These are phyloP conservation scores for Xerocomus potaroensis DNA, from an alignment of 768 basidiomycete species.

Conservation along the genomic window DNA sequence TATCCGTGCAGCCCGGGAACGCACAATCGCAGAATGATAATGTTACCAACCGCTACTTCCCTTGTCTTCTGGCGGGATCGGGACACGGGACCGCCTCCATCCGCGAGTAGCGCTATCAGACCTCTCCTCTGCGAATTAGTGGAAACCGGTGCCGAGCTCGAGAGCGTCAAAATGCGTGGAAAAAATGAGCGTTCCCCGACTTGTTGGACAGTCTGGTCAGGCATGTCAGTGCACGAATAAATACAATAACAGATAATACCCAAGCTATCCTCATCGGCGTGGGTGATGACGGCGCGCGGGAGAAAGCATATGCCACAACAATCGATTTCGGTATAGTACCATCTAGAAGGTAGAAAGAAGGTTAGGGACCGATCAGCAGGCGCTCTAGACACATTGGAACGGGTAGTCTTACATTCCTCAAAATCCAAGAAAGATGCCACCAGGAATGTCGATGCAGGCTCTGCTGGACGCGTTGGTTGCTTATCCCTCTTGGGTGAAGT, in stretches of 20 bases:
- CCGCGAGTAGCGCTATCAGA: slow-evolving; percentile 46
- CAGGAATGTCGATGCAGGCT: slow-evolving; percentile 41
- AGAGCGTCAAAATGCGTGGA: slow-evolving; percentile 43
- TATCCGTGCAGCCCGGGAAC: background rate
- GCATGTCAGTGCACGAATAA: slow-evolving; percentile 2
- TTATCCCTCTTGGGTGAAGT: slow-evolving; percentile 28
- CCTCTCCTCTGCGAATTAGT: slow-evolving; percentile 29
- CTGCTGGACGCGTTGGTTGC: slow-evolving; percentile 16
- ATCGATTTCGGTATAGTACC: slow-evolving; percentile 35
- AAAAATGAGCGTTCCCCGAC: slow-evolving; percentile 38
- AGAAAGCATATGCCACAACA: slow-evolving; percentile 28
- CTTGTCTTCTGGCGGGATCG: slow-evolving; percentile 30
- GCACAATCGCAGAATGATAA: slow-evolving; percentile 53
- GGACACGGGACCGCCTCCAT: slow-evolving; percentile 41
- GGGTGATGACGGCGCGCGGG: slow-evolving; percentile 30
- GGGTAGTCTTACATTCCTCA: slow-evolving; percentile 47
- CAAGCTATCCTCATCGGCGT: slow-evolving; percentile 30
- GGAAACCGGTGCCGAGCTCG: slow-evolving; percentile 35
- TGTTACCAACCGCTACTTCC: slow-evolving; percentile 44
- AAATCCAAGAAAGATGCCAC: slow-evolving; percentile 55
- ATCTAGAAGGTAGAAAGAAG: slow-evolving; percentile 37
- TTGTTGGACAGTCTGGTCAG: slow-evolving; percentile 19
- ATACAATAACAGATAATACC: slow-evolving; percentile 30
- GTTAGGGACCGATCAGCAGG: slow-evolving; percentile 23
- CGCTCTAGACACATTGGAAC: background rate